Percentiles rank a stretch among this genome's conserved stretches.
phyloP scores from a whole-genome alignment of 2,329 filamentous ascomycete genomes.

The Cladosporium sp. region DNA sequence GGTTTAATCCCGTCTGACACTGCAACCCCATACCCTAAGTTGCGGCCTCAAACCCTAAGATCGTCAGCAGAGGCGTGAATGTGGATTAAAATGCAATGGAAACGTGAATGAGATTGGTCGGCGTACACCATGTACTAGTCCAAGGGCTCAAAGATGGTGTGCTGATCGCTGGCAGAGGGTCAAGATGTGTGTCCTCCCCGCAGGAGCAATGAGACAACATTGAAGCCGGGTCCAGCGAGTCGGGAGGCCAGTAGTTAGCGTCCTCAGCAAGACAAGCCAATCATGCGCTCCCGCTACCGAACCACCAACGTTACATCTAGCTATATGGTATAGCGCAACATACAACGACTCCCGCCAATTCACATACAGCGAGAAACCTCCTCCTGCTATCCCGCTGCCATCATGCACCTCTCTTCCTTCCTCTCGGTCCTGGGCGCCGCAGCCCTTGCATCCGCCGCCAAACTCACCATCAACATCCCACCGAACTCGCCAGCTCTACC shows the following conservation, averaged over 20 bases:
- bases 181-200: not conserved
- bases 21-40: not conserved
- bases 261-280: not conserved
- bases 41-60: not conserved
- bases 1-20: not conserved
- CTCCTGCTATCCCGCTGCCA: not conserved
- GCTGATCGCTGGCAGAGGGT: not conserved
- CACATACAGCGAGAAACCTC: not conserved
- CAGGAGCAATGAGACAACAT: not conserved
- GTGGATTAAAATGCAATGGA: too few species aligned
- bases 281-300: not conserved
- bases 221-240: not conserved
- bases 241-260: not conserved
- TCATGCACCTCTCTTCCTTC: slow-evolving; percentile 1
- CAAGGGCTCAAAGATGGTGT: too few species aligned
- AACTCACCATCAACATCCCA: slow-evolving; percentile 55
- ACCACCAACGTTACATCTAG: slow-evolving; percentile 9
- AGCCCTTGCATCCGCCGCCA: slow-evolving; percentile 40
- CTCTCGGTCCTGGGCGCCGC: slow-evolving; percentile 22
- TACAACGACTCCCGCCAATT: not conserved
- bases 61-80: too few species aligned
- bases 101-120: too few species aligned
- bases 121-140: too few species aligned
- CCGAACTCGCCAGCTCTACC: slow-evolving; percentile 41
- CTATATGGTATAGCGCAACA: not conserved